These are phyloP conservation scores for Pleurotus citrinopileatus DNA, from an alignment of 768 basidiomycete species.

Conservation along the genomic window DNA sequence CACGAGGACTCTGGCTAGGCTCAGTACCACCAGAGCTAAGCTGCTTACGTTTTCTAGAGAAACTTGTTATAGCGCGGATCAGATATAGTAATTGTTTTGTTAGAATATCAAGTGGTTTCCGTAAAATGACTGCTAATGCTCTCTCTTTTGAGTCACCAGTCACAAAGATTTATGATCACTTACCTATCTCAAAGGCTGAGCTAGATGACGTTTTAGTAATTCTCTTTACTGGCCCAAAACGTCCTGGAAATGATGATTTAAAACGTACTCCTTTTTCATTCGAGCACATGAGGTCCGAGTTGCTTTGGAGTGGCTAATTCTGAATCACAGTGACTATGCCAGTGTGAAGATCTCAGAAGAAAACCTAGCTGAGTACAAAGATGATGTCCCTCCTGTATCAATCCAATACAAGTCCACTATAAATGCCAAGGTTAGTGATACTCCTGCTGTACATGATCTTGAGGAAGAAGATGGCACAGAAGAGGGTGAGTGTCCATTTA, in stretches of 20 bases:
- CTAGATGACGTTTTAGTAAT: conserved; percentile 19
- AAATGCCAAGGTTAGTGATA: not conserved
- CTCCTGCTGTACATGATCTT: conserved; percentile 18
- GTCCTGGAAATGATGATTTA: conserved; percentile 15
- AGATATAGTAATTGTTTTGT: conserved; percentile 22
- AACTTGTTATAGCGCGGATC: conserved; percentile 14
- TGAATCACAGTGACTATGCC: conserved; percentile 24
- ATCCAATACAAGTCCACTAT: conserved; percentile 11
- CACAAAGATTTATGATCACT: conserved; percentile 16
- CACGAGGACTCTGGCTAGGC: conserved; percentile 30
- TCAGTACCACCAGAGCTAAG: conserved; percentile 21
- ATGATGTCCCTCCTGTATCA: conserved; percentile 11
- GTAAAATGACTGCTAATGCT: conserved; percentile 23
- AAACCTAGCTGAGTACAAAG: conserved; percentile 16
- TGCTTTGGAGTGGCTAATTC: conserved; percentile 24
- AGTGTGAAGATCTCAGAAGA: conserved; percentile 20
- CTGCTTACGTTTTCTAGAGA: conserved; percentile 21
- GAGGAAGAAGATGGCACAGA: conserved; percentile 18
- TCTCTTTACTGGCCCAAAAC: conserved; percentile 14
- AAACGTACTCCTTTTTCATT: conserved; percentile 17
- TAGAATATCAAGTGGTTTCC: conserved; percentile 11
- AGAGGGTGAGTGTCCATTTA: conserved; percentile 1
- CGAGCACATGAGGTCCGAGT: conserved; percentile 21
- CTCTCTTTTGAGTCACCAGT: conserved; percentile 22
- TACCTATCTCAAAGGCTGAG: conserved; percentile 19